These are phyloP conservation scores for Leccinum fuscescens DNA, from an alignment of 1,284 basidiomycete genomes.

Conservation along the genomic window DNA sequence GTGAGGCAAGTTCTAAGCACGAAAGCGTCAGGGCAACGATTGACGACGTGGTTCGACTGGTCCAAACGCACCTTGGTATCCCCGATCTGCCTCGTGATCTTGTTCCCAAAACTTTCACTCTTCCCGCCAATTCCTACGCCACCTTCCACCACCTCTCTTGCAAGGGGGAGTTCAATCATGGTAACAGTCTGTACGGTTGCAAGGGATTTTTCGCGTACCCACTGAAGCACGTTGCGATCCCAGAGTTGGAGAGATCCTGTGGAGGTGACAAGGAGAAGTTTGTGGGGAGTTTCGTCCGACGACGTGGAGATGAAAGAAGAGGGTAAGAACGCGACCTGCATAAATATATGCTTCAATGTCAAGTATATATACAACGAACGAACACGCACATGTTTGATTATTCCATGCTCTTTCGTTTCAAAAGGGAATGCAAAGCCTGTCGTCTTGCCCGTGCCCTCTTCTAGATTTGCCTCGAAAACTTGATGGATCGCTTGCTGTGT, in stretches of 20 bases:
- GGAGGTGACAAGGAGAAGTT: conserved; percentile 66
- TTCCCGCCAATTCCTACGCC: conserved; percentile 2
- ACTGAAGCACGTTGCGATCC: conserved; percentile 61
- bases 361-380: background rate
- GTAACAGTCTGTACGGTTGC: conserved; percentile 63
- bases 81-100: conserved; percentile 58
- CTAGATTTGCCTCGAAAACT: conserved; percentile 55
- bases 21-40: background rate
- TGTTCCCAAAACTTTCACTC: conserved; percentile 52
- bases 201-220: conserved; percentile 84
- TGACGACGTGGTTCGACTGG: background rate
- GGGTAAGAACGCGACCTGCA: conserved; percentile 56
- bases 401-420: conserved; percentile 69
- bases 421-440: conserved; percentile 71
- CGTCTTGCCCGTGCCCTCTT: conserved; percentile 54
- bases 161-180: conserved; percentile 79
- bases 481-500: conserved; percentile 53
- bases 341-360: background rate
- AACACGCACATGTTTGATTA: conserved; percentile 61
- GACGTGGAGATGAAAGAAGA: conserved; percentile 27
- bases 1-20: conserved; percentile 62
- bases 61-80: conserved; percentile 56
- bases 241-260: conserved; percentile 81
- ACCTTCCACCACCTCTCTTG: conserved; percentile 18
- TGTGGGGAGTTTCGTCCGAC: conserved; percentile 36